Conservation (phyloP, 306 rosid genomes). For the Cucumis melo region DNA sequence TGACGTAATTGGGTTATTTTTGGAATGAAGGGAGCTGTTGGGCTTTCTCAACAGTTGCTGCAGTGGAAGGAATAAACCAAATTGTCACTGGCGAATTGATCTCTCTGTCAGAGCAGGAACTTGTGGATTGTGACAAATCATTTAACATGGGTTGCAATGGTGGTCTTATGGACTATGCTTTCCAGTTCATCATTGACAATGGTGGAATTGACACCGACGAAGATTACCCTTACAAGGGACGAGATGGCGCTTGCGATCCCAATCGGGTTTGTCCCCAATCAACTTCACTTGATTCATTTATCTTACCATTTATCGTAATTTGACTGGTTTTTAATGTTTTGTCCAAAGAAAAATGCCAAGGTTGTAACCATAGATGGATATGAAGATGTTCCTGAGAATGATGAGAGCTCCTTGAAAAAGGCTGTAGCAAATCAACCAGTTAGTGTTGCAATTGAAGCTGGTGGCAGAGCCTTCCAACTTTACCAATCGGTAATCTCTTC, state of each 20-base stretch:
- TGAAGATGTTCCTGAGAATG: slow-evolving; percentile 69
- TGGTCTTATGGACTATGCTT: slow-evolving; percentile 90
- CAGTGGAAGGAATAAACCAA: slow-evolving; percentile 73
- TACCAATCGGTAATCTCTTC: slow-evolving; percentile 43
- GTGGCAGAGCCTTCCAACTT: slow-evolving; percentile 82
- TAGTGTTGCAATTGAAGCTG: slow-evolving; percentile 93
- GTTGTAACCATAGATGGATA: slow-evolving; percentile 67
- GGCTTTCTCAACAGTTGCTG: slow-evolving; percentile 82
- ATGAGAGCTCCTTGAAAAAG: slow-evolving; percentile 59
- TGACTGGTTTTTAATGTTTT: background rate
- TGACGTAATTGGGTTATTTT: background rate
- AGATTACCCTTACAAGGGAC: slow-evolving; percentile 63
- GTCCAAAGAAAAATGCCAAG: slow-evolving; percentile 42
- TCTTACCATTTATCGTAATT: background rate
- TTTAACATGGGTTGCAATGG: slow-evolving; percentile 90
- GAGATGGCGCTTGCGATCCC: slow-evolving; percentile 51
- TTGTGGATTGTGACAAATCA: slow-evolving; percentile 67
- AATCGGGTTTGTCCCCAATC: slow-evolving; percentile 30
- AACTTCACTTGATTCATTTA: too few relatives aligned
- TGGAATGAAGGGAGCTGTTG: slow-evolving; percentile 82
- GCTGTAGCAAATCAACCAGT: slow-evolving; percentile 70
- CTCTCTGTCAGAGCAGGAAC: slow-evolving; percentile 72
- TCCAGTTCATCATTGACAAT: slow-evolving; percentile 46
- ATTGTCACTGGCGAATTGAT: slow-evolving; percentile 52
- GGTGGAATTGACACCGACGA: slow-evolving; percentile 81